phyloP scores from a whole-genome alignment of 257 asterid genomes.

The Ligustrum vulgare region DNA sequence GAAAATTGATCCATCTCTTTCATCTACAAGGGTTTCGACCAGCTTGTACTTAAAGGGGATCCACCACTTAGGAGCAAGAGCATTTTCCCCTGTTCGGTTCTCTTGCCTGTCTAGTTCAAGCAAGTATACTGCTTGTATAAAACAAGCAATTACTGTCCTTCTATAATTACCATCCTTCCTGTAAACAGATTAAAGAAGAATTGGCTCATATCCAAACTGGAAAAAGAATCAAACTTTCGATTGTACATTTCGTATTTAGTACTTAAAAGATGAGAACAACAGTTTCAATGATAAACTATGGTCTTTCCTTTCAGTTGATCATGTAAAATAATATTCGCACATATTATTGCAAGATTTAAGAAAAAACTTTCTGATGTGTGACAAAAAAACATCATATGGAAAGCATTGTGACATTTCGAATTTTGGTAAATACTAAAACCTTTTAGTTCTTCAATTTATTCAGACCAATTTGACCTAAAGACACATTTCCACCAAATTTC shows the following conservation, averaged over 20 bases:
- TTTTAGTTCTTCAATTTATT: background rate
- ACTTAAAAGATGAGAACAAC: background rate
- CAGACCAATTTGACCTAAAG: background rate
- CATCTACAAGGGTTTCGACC: conserved; percentile 67
- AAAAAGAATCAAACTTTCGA: background rate
- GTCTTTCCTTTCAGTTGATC: background rate
- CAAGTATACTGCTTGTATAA: conserved; percentile 91
- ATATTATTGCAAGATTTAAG: background rate
- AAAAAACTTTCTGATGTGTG: background rate
- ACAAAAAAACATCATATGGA: background rate
- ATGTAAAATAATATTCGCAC: too few species aligned
- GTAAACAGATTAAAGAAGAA: conserved; percentile 27
- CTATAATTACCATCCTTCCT: conserved; percentile 89
- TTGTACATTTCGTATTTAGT: background rate
- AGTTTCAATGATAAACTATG: too few species aligned
- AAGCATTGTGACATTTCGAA: background rate
- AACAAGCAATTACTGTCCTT: conserved; percentile 90
- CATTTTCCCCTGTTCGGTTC: conserved; percentile 57
- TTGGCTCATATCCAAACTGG: conserved; percentile 9
- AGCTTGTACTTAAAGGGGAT: conserved; percentile 87
- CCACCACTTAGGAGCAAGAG: conserved; percentile 99
- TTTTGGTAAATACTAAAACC: background rate
- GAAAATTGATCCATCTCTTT: conserved; percentile 89
- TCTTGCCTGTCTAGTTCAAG: conserved; percentile 96
- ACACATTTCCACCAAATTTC: background rate